Evolutionary conservation across 2,329 filamentous ascomycete species (phyloP).

Genomic region (Diaporthe destruens): DNA sequence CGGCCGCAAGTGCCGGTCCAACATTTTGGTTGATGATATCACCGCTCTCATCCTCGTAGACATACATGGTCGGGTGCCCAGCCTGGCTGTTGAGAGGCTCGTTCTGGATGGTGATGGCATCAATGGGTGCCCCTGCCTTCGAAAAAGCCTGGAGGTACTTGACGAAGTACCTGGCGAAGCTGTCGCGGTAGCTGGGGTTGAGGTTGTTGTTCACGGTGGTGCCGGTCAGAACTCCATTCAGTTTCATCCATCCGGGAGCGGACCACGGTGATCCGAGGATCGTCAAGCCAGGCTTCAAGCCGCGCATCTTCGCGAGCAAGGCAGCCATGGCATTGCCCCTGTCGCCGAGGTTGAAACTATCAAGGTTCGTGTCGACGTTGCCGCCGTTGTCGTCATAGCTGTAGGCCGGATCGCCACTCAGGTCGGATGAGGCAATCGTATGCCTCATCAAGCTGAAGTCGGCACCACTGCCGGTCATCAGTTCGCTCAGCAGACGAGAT

Average conservation of each 20-base stretch:
- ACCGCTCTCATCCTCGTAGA: conserved; percentile 54
- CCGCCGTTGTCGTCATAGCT: conserved; percentile 54
- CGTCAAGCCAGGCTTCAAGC: conserved; percentile 51
- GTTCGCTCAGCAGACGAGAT: conserved; percentile 50
- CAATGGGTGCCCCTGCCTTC: conserved; percentile 51
- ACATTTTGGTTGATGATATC: conserved; percentile 54
- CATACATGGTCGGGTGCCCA: conserved; percentile 55
- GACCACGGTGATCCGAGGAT: conserved; percentile 56
- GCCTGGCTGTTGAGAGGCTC: conserved; percentile 57
- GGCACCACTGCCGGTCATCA: conserved; percentile 54
- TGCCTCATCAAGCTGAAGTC: conserved; percentile 57
- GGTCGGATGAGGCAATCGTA: conserved; percentile 56
- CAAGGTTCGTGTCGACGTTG: conserved; percentile 48
- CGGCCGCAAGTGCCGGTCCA: conserved; percentile 54
- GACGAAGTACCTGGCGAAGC: conserved; percentile 56
- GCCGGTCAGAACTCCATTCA: conserved; percentile 51
- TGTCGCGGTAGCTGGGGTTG: conserved; percentile 52
- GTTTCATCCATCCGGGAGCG: conserved; percentile 58
- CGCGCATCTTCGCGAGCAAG: conserved; percentile 53
- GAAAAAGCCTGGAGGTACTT: conserved; percentile 57
- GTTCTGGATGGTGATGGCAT: conserved; percentile 60
- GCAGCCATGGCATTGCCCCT: conserved; percentile 55
- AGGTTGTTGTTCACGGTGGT: conserved; percentile 55
- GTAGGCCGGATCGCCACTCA: conserved; percentile 55
- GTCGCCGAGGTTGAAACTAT: conserved; percentile 53